phyloP scores from a whole-genome alignment of 768 basidiomycete genomes.

The Pseudohyphozyma bogoriensis region DNA sequence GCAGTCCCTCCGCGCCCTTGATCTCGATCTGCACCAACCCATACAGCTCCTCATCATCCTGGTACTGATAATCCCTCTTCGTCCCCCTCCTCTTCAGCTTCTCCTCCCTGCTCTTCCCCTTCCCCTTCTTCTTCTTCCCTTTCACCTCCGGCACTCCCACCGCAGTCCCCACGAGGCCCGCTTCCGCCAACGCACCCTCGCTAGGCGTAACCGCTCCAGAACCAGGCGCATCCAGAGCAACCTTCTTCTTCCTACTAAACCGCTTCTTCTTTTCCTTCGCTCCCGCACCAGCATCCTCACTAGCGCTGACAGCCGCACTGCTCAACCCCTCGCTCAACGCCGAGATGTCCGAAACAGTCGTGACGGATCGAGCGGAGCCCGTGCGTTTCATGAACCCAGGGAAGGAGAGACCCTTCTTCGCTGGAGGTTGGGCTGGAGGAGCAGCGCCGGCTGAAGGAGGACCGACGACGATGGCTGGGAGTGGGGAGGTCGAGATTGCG shows the following conservation, averaged over 20 bases:
- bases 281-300: conserved; percentile 6
- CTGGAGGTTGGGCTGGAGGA: conserved; percentile 27
- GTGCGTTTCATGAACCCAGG: conserved; percentile 23
- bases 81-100: conserved; percentile 17
- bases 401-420: conserved; percentile 14
- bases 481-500: conserved; percentile 19
- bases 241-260: conserved; percentile 2
- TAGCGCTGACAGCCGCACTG: conserved; percentile 18
- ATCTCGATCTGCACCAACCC: conserved; percentile 96
- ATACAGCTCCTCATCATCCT: conserved; percentile 60
- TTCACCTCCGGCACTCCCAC: conserved; percentile 30
- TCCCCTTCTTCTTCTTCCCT: conserved; percentile 37
- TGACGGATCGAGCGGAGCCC: not conserved
- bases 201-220: not conserved
- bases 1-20: conserved; percentile 68
- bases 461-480: conserved; percentile 33
- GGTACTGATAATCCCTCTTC: conserved; percentile 12
- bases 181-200: not conserved
- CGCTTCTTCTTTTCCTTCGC: conserved; percentile 7
- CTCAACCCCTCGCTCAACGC: too few species aligned
- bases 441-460: conserved; percentile 31
- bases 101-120: not conserved
- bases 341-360: not conserved
- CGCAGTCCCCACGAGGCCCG: too few species aligned
- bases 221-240: too few species aligned